phyloP scores from a whole-genome alignment of 2,329 filamentous ascomycete species.

The Colletotrichum sp. region DNA sequence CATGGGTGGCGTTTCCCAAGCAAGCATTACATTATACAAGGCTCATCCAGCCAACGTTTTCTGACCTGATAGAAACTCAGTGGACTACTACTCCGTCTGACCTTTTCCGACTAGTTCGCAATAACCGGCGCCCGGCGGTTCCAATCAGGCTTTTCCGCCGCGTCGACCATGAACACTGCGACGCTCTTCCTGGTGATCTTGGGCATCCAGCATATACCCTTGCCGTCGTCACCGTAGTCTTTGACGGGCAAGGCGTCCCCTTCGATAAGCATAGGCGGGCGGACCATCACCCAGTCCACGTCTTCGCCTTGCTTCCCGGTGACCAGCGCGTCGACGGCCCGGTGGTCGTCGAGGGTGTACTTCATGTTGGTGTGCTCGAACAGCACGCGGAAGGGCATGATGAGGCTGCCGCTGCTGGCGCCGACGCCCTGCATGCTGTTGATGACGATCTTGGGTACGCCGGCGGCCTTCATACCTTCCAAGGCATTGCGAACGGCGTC shows the following conservation, averaged over 20 bases:
- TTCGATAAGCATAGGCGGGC: slow-evolving; percentile 47
- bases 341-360: slow-evolving; percentile 52
- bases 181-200: slow-evolving; percentile 42
- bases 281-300: slow-evolving; percentile 47
- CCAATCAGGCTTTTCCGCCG: slow-evolving; percentile 44
- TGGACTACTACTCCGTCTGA: neutral
- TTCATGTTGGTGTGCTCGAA: slow-evolving; percentile 52
- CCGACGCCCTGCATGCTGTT: slow-evolving; percentile 57
- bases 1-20: slow-evolving; percentile 8
- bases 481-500: slow-evolving; percentile 43
- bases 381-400: slow-evolving; percentile 45
- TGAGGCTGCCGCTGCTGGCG: slow-evolving; percentile 45
- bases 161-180: slow-evolving; percentile 50
- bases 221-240: slow-evolving; percentile 46
- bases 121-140: slow-evolving; percentile 51
- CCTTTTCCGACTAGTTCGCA: slow-evolving; percentile 40
- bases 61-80: neutral
- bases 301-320: slow-evolving; percentile 29
- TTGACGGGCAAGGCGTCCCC: slow-evolving; percentile 39
- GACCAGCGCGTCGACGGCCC: slow-evolving; percentile 47
- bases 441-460: slow-evolving; percentile 45
- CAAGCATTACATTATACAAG: slow-evolving; percentile 10
- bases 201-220: slow-evolving; percentile 44
- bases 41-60: neutral
- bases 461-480: slow-evolving; percentile 39